Evolutionary conservation across 768 basidiomycete genomes (phyloP).

Genomic region (Myochromella boudieri): DNA sequence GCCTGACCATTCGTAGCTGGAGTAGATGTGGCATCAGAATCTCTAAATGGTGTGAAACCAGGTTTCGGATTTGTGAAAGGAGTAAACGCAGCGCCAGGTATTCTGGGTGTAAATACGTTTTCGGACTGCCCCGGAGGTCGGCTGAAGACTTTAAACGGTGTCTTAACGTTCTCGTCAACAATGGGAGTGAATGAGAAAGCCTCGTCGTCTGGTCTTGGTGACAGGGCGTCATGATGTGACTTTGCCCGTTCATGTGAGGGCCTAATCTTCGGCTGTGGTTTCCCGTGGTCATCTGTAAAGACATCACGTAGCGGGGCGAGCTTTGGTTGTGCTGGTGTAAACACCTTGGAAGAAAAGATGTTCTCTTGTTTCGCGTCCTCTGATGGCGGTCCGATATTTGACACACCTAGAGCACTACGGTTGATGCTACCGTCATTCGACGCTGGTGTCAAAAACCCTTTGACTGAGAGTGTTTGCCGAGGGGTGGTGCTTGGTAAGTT

Average conservation of each 20-base stretch:
- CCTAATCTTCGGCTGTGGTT: conserved; percentile 36
- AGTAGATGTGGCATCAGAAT: conserved; percentile 37
- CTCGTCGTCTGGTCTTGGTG: conserved; percentile 19
- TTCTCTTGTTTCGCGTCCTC: conserved; percentile 38
- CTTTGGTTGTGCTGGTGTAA: conserved; percentile 51
- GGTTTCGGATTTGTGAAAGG: conserved; percentile 36
- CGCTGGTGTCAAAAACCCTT: conserved; percentile 44
- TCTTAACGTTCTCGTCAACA: conserved; percentile 42
- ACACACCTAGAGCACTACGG: conserved; percentile 14
- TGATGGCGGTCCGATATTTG: conserved; percentile 30
- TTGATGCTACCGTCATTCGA: conserved; percentile 32
- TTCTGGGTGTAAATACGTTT: conserved; percentile 49
- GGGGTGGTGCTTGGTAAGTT: conserved; percentile 42
- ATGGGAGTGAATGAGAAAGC: conserved; percentile 37
- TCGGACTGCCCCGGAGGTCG: conserved; percentile 59
- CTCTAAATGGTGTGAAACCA: conserved; percentile 43
- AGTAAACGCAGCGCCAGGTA: conserved; percentile 32
- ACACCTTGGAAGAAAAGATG: conserved; percentile 58
- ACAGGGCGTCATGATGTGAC: conserved; percentile 35
- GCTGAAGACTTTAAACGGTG: conserved; percentile 70
- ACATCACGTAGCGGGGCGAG: conserved; percentile 43
- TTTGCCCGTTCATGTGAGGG: conserved; percentile 42
- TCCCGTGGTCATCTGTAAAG: conserved; percentile 45
- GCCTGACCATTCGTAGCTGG: conserved; percentile 27
- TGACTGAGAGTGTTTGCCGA: conserved; percentile 48